Evolutionary conservation across 768 basidiomycete genomes (phyloP), one percentile per base, ranked within the genome.

Genomic region (Strobilomyces dryophilus): DNA sequence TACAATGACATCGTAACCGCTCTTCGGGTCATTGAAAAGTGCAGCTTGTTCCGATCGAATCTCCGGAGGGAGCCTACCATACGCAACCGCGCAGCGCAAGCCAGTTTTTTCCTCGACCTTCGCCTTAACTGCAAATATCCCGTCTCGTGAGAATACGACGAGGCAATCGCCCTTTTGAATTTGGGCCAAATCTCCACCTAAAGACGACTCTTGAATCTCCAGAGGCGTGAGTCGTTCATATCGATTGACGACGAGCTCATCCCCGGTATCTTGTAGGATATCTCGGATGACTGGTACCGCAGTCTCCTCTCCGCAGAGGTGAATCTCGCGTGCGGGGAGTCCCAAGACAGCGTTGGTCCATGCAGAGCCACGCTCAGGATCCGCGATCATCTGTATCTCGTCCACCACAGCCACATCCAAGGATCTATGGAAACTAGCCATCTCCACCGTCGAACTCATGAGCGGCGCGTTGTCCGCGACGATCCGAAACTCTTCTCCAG

Each of bases 311-410:
- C 97, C 97, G 63, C 97, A 98, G 1, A 99, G 77, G 71, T 99
- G 97, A 1, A 99, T 62, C 64, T 98, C 95, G 26, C 77, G 74
- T 2, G 94, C 93, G 50, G 77, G 70, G 1, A 86, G 45, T 3
- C 91, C 89, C 18, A 97, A 69, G 2, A 99, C 78, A 0, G 93
- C 94, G 12, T 67, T 63, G 9, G 89, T 88, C 95, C 97, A 99
- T 0, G 82, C 82, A 24, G 72, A 74, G 0, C 97, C 95, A 15
- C 97, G 83, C 4, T 83, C 74, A 0, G 76, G 69, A 67, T 98
- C 92, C 0, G 80, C 80, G 17, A 98, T 82, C 88, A 98, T 89
- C 73, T 98, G 97, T 45, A 99, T 98, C 73, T 98, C 95, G 67
- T 98, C 97, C 42, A 99, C 76, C 43, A 99, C 94, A 0, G 85